These are phyloP conservation scores for Beauveria sp. DNA, from an alignment of 2,329 filamentous ascomycete genomes.

Conservation along the genomic window DNA sequence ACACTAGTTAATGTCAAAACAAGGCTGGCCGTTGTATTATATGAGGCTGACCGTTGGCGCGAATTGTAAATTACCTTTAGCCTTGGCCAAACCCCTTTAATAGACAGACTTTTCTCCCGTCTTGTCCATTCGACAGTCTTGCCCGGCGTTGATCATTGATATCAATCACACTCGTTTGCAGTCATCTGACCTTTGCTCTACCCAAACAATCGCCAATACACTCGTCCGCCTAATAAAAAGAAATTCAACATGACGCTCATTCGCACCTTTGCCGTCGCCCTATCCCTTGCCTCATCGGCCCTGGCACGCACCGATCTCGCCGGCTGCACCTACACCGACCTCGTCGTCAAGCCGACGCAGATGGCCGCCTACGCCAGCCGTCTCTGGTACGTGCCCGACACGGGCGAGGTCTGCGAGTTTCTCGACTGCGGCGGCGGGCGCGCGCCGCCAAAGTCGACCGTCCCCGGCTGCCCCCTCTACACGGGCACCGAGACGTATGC, in stretches of 20 bases:
- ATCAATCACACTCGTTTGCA: no score
- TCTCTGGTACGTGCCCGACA: constrained; percentile 45
- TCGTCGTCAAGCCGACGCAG: constrained; percentile 22
- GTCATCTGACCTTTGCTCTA: no score
- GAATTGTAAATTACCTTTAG: no score
- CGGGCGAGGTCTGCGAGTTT: constrained; percentile 55
- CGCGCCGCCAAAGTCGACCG: constrained; percentile 54
- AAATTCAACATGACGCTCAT: constrained; percentile 11
- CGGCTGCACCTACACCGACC: constrained; percentile 37
- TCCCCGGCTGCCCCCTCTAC: constrained; percentile 53
- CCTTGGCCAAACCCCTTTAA: no score
- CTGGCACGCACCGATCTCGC: constrained; percentile 37
- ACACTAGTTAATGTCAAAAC: no score
- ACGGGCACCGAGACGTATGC: constrained; percentile 33
- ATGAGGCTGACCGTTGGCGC: no score
- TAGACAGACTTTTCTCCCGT: no score
- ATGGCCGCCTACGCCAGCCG: constrained; percentile 34
- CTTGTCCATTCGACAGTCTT: no score
- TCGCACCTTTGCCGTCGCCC: constrained; percentile 18
- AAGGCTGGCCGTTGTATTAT: no score
- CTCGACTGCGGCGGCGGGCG: constrained; percentile 62
- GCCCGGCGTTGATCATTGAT: no score
- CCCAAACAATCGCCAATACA: no score
- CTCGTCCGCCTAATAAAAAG: no score
- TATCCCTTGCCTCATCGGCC: constrained; percentile 25